Evolutionary conservation across 768 basidiomycete species (phyloP).

Genomic region (Botryobasidium botryosum): DNA sequence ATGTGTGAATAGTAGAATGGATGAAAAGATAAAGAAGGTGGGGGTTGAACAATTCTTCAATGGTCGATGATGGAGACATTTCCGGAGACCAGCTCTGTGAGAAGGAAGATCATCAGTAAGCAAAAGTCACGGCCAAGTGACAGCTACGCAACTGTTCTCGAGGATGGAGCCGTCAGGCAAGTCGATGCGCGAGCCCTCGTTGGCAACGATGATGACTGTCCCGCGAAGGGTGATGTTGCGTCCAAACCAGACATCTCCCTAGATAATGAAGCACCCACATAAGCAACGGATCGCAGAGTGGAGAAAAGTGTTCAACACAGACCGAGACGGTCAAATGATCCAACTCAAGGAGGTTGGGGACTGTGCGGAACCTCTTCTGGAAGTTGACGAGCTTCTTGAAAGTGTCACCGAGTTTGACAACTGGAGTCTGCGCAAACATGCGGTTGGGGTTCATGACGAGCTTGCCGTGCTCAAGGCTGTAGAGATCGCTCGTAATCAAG

Average conservation of each 20-base stretch:
- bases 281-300: neutral
- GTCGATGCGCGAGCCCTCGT: constrained; percentile 67
- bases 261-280: neutral
- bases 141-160: constrained; percentile 39
- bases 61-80: constrained; percentile 65
- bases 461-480: constrained; percentile 76
- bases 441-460: constrained; percentile 67
- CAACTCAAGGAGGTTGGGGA: constrained; percentile 76
- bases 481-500: constrained; percentile 84
- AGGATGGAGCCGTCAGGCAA: constrained; percentile 70
- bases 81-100: constrained; percentile 53
- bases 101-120: constrained; percentile 10
- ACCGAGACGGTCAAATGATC: constrained; percentile 82
- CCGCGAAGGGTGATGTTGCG: constrained; percentile 73
- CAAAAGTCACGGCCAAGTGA: neutral
- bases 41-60: constrained; percentile 12
- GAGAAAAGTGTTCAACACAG: constrained; percentile 1
- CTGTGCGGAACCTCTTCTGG: constrained; percentile 90
- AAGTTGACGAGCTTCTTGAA: constrained; percentile 94
- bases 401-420: constrained; percentile 90
- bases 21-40: too few species aligned
- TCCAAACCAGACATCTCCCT: constrained; percentile 78
- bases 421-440: constrained; percentile 74
- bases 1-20: too few species aligned
- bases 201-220: constrained; percentile 78